Conservation (phyloP, 371 early-diverging fungal species). For the Chytridiales sp. region DNA sequence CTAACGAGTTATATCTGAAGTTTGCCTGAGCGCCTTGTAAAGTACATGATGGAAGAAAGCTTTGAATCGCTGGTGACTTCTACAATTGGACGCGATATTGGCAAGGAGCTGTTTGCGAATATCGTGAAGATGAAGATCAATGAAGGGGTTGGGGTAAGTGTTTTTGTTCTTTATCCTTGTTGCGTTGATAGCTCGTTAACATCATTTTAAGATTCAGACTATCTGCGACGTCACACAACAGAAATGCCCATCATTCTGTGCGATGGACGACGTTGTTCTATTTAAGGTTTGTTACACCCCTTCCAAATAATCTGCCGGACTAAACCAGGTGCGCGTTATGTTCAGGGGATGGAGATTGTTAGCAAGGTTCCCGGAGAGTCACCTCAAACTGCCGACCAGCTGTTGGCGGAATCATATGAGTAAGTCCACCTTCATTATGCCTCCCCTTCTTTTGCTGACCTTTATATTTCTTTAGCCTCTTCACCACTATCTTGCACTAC, state of each 20-base stretch:
- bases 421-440: conserved; percentile 9
- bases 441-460: neutral
- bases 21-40: conserved; percentile 1
- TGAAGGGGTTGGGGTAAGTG: conserved; percentile 53
- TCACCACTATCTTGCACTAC: conserved; percentile 49
- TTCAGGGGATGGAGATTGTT: conserved; percentile 42
- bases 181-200: neutral
- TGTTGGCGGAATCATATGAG: conserved; percentile 59
- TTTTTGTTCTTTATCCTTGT: neutral
- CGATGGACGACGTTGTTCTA: conserved; percentile 66
- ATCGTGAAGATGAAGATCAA: conserved; percentile 68
- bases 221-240: conserved; percentile 56
- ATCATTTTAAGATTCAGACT: conserved; percentile 23
- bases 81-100: conserved; percentile 59
- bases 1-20: neutral
- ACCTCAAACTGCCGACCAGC: conserved; percentile 41
- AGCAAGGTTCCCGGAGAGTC: conserved; percentile 30
- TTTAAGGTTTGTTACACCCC: conserved; percentile 57
- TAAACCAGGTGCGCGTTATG: no score
- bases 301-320: neutral
- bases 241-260: conserved; percentile 74
- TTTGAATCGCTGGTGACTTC: conserved; percentile 65
- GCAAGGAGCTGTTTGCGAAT: conserved; percentile 67
- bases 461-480: conserved; percentile 29
- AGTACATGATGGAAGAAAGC: conserved; percentile 28